These are phyloP conservation scores for Vinca minor DNA, from an alignment of 257 asterid species.

Conservation along the genomic window DNA sequence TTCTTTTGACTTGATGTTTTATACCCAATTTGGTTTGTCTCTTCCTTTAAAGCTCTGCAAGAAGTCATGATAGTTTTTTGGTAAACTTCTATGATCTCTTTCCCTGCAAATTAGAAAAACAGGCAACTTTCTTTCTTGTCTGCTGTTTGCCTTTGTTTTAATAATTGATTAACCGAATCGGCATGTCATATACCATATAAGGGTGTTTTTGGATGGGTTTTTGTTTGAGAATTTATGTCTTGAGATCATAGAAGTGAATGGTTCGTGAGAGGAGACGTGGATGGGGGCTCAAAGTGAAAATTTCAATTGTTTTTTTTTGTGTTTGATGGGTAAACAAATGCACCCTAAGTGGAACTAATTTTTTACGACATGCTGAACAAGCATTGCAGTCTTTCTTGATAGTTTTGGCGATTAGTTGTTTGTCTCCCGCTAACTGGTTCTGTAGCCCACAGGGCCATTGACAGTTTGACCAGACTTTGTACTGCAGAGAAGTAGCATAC, in stretches of 20 bases:
- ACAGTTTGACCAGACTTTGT: not conserved
- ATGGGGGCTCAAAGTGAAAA: too few relatives aligned
- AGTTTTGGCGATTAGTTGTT: too few relatives aligned
- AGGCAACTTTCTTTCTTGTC: not conserved
- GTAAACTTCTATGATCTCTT: not conserved
- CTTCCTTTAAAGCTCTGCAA: not conserved
- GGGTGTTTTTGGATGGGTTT: too few relatives aligned
- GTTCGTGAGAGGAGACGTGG: too few relatives aligned
- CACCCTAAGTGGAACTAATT: too few relatives aligned
- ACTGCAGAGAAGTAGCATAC: not conserved
- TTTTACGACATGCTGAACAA: too few relatives aligned
- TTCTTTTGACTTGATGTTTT: not conserved
- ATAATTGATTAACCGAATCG: not conserved
- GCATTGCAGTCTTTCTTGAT: too few relatives aligned
- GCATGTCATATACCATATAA: not conserved
- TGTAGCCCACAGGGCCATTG: not conserved
- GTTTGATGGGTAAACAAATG: too few relatives aligned
- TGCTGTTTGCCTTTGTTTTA: not conserved
- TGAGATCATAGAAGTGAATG: too few relatives aligned
- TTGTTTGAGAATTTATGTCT: too few relatives aligned
- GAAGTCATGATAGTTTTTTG: not conserved
- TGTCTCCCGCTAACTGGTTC: too few relatives aligned
- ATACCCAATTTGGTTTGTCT: not conserved
- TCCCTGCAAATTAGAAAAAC: not conserved
- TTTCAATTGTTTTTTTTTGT: too few relatives aligned